phyloP scores from a whole-genome alignment of 306 rosid genomes.

The Quercus parvula region DNA sequence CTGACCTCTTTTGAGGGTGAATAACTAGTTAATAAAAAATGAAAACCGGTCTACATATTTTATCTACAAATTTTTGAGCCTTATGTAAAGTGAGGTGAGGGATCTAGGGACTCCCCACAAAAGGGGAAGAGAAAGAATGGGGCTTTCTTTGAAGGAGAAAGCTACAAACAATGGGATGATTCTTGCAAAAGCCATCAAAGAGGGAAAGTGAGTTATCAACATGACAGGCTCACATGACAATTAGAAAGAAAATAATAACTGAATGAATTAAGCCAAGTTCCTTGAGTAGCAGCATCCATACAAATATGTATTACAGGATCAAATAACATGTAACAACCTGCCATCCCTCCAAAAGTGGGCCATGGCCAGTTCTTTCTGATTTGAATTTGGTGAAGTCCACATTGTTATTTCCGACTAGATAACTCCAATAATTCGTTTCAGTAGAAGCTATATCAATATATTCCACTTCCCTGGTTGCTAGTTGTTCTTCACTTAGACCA shows the following conservation, averaged over 20 bases:
- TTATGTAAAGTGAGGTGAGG: neutral
- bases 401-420: constrained; percentile 26
- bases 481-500: constrained; percentile 37
- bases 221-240: neutral
- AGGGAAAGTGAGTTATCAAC: neutral
- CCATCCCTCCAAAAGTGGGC: constrained; percentile 48
- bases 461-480: constrained; percentile 43
- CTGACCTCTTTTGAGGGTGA: neutral
- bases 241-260: neutral
- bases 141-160: neutral
- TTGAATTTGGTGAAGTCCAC: constrained; percentile 32
- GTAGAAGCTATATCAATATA: constrained; percentile 37
- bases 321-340: constrained; percentile 25
- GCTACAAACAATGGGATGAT: neutral
- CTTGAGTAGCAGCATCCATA: neutral
- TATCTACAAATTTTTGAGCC: neutral
- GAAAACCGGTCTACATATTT: neutral
- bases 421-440: constrained; percentile 43
- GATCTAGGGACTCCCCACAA: neutral
- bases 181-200: neutral
- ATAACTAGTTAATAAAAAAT: neutral
- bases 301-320: neutral
- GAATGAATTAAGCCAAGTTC: neutral
- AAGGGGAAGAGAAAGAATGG: neutral
- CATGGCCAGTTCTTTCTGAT: constrained; percentile 38